Evolutionary conservation across 225 moss, liverwort and hornwort species (phyloP).

Genomic region (Antitrichia curtipendula): DNA sequence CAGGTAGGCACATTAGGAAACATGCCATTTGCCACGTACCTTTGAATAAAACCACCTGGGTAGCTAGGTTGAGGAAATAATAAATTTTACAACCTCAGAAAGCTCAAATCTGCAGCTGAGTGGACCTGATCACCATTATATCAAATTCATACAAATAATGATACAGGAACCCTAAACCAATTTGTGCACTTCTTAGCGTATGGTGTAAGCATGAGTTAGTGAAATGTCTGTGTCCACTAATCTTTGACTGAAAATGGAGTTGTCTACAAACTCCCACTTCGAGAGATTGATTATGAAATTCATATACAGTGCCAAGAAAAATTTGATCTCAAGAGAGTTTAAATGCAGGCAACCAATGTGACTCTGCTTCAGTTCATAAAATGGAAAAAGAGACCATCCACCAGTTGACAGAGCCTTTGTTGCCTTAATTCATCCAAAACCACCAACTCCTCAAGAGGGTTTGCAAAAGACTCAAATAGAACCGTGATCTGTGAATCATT

Average conservation of each 20-base stretch:
- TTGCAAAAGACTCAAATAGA: neutral
- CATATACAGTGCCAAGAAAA: neutral
- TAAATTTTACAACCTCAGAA: neutral
- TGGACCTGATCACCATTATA: neutral
- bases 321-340: neutral
- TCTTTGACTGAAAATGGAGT: neutral
- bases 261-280: neutral
- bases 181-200: neutral
- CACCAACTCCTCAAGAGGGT: neutral
- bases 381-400: neutral
- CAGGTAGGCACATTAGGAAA: neutral
- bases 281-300: neutral
- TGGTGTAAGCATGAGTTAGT: neutral
- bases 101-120: neutral
- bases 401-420: neutral
- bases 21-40: neutral
- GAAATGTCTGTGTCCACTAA: neutral
- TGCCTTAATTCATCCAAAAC: neutral
- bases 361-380: neutral
- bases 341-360: neutral
- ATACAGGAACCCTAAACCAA: neutral
- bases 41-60: neutral
- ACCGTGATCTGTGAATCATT: neutral
- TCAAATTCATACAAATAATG: neutral
- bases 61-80: neutral